phyloP scores from a whole-genome alignment of 2,329 filamentous ascomycete genomes.

The Penicillium crustosum region DNA sequence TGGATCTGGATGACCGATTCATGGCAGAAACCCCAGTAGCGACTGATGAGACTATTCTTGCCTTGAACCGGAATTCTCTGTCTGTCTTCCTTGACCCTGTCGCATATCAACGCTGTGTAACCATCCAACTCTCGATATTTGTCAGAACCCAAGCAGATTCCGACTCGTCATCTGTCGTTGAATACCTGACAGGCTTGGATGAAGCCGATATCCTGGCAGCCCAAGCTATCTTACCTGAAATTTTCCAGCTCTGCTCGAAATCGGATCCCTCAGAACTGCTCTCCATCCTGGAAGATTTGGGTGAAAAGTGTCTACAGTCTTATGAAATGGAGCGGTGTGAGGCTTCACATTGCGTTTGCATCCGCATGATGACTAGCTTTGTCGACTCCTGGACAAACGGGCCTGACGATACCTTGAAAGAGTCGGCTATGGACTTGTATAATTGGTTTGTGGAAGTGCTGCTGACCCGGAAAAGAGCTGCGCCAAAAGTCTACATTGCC shows the following conservation, averaged over 20 bases:
- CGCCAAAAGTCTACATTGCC: conserved; percentile 64
- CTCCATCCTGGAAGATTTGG: conserved; percentile 49
- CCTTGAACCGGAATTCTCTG: conserved; percentile 34
- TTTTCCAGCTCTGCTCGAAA: conserved; percentile 32
- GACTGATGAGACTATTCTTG: conserved; percentile 26
- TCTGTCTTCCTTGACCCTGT: conserved; percentile 33
- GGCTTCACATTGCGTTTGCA: conserved; percentile 64
- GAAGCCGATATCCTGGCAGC: conserved; percentile 41
- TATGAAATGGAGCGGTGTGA: conserved; percentile 72
- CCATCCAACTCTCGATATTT: conserved; percentile 37
- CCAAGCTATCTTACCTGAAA: conserved; percentile 29
- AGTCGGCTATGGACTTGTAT: conserved; percentile 73
- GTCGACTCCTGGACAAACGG: conserved; percentile 62
- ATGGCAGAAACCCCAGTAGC: conserved; percentile 26
- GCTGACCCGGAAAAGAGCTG: conserved; percentile 67
- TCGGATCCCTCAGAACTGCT: conserved; percentile 42
- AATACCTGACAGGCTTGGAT: conserved; percentile 40
- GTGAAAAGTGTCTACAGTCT: conserved; percentile 50
- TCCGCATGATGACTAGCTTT: conserved; percentile 67
- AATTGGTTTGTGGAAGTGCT: conserved; percentile 69
- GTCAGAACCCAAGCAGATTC: conserved; percentile 17
- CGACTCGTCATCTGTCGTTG: conserved; percentile 22
- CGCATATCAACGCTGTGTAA: conserved; percentile 40
- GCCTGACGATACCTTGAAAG: conserved; percentile 59
- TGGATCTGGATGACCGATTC: conserved; percentile 47